Evolutionary conservation across 176 grass and related monocot species (phyloP), one percentile per base, ranked within the genome.

Genomic region (Bromus sterilis): DNA sequence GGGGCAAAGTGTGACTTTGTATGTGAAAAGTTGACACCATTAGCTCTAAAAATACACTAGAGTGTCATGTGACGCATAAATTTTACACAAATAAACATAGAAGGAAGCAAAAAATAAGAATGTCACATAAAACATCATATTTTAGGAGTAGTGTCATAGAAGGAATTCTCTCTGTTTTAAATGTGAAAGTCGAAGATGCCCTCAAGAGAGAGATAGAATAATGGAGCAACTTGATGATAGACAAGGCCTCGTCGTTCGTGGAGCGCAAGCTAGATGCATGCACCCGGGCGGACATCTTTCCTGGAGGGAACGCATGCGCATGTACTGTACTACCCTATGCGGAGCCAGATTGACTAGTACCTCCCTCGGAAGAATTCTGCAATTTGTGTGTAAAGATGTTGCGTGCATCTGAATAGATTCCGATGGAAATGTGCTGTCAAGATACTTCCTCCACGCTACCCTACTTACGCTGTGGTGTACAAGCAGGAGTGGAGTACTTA

Each of bases 131-230:
- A n/a, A n/a, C n/a, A n/a, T n/a, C n/a, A n/a, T n/a, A n/a, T n/a
- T n/a, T n/a, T n/a, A n/a, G n/a, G n/a, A n/a, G n/a, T n/a, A n/a
- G n/a, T n/a, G n/a, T n/a, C n/a, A n/a, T n/a, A n/a, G n/a, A n/a
- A n/a, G n/a, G n/a, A n/a, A n/a, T n/a, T n/a, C n/a, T n/a, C n/a
- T n/a, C n/a, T n/a, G n/a, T n/a, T n/a, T n/a, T n/a, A n/a, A n/a
- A n/a, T n/a, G n/a, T n/a, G n/a, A n/a, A n/a, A n/a, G n/a, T n/a
- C n/a, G n/a, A n/a, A n/a, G n/a, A 43, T 56, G 21, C 44, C 6
- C 74, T 79, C 82, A 76, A n/a, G n/a, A n/a, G n/a, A n/a, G n/a
- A n/a, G n/a, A n/a, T 33, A 75, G 61, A 80, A 74, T 25, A 41
- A 71, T 53, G 11, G 32, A 0, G 24, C 80, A 78, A 78, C 18